Percentiles rank a stretch among this genome's conserved stretches.
These are phyloP conservation scores for Tuber magnatum DNA, from an alignment of 495 filamentous ascomycete genomes.

Conservation along the genomic window DNA sequence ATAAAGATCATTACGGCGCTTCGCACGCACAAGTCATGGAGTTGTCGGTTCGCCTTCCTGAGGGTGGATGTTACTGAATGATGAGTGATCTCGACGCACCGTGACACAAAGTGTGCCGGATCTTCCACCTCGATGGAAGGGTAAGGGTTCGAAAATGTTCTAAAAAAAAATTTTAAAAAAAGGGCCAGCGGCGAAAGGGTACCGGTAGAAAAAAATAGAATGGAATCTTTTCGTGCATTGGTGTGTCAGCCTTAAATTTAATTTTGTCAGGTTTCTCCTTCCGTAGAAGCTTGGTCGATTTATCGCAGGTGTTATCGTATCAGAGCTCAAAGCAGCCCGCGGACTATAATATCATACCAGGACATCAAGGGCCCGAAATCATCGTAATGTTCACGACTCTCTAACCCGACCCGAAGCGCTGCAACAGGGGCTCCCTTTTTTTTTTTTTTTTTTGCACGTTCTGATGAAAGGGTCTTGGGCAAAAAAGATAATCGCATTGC, in stretches of 20 bases:
- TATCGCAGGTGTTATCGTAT: background rate
- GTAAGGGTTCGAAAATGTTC: background rate
- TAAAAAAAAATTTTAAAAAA: background rate
- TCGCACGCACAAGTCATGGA: no score
- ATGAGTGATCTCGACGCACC: background rate
- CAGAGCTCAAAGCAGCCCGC: background rate
- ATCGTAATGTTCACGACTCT: background rate
- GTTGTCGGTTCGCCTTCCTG: no score
- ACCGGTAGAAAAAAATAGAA: background rate
- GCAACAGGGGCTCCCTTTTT: background rate
- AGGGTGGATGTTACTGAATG: no score
- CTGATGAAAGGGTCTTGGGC: background rate
- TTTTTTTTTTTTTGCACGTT: background rate
- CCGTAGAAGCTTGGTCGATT: background rate
- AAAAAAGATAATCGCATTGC: background rate
- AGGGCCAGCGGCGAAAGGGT: background rate
- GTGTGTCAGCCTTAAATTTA: background rate
- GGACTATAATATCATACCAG: background rate
- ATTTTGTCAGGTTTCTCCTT: background rate
- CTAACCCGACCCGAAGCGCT: background rate
- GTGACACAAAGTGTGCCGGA: background rate
- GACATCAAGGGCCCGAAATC: background rate
- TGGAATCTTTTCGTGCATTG: background rate
- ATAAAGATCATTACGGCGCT: no score
- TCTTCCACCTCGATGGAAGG: background rate